A percentile compares a stretch with the other conserved stretches of the same genome.
Evolutionary conservation across 768 basidiomycete species (phyloP).

Genomic region (Stropharia rugosoannulata): DNA sequence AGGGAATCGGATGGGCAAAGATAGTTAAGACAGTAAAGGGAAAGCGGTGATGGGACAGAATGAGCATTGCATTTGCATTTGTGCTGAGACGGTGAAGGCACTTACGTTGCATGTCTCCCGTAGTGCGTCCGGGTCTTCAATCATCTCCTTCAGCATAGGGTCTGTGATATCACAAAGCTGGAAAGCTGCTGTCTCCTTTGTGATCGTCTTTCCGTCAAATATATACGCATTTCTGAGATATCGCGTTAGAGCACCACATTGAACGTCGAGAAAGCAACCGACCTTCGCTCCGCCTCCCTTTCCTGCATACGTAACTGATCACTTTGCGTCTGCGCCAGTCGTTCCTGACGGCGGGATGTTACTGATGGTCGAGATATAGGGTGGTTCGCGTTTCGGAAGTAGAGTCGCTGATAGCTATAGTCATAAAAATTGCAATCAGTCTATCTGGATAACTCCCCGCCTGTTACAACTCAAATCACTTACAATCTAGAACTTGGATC

Average conservation of each 20-base stretch:
- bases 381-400: slow-evolving; percentile 87
- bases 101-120: slow-evolving; percentile 76
- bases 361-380: slow-evolving; percentile 77
- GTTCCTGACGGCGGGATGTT: slow-evolving; percentile 63
- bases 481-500: slow-evolving; percentile 76
- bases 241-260: neutral
- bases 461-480: slow-evolving; percentile 24
- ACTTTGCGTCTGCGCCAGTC: slow-evolving; percentile 39
- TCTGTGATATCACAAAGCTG: slow-evolving; percentile 93
- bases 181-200: slow-evolving; percentile 88
- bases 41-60: too few relatives aligned
- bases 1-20: neutral
- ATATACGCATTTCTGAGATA: slow-evolving; percentile 67
- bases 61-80: too few relatives aligned
- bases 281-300: slow-evolving; percentile 48
- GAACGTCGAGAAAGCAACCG: slow-evolving; percentile 7
- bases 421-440: neutral
- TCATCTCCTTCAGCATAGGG: slow-evolving; percentile 78
- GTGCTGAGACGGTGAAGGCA: slow-evolving; percentile 1
- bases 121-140: slow-evolving; percentile 68
- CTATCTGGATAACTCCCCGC: slow-evolving; percentile 1
- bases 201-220: slow-evolving; percentile 82
- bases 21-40: too few relatives aligned
- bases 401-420: slow-evolving; percentile 84
- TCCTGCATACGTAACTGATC: slow-evolving; percentile 38